These are phyloP conservation scores for Hyphopichia fennica DNA, from an alignment of 1,139 yeast species.

Conservation along the genomic window DNA sequence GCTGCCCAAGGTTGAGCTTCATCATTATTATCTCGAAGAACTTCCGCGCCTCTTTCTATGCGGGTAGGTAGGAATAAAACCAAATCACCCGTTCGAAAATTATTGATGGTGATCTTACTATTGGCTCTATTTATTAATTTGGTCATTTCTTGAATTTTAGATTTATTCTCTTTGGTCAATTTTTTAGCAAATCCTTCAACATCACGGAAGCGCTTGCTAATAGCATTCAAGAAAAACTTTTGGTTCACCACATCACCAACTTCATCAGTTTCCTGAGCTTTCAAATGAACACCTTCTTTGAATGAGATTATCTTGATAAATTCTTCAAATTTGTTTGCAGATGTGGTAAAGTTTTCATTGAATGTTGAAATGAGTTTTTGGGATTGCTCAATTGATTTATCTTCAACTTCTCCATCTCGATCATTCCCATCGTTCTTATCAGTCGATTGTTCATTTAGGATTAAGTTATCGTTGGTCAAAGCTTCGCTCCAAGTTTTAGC, in stretches of 20 bases:
- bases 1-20: slow-evolving; percentile 77
- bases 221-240: slow-evolving; percentile 58
- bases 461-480: slow-evolving; percentile 12
- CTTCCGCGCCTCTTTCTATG: slow-evolving; percentile 34
- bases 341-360: slow-evolving; percentile 18
- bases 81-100: slow-evolving; percentile 69
- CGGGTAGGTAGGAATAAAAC: slow-evolving; percentile 83
- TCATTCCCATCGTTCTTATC: background rate
- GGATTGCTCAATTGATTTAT: slow-evolving; percentile 16
- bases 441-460: slow-evolving; percentile 11
- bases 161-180: slow-evolving; percentile 71
- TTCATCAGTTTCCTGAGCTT: slow-evolving; percentile 14
- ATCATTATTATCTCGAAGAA: slow-evolving; percentile 13
- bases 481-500: slow-evolving; percentile 31
- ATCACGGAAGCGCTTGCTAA: slow-evolving; percentile 78
- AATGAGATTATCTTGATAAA: slow-evolving; percentile 30
- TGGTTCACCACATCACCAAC: slow-evolving; percentile 22
- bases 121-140: slow-evolving; percentile 34
- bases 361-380: slow-evolving; percentile 17
- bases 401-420: slow-evolving; percentile 9
- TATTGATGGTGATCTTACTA: slow-evolving; percentile 62
- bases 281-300: slow-evolving; percentile 36
- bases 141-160: slow-evolving; percentile 45
- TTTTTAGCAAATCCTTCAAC: slow-evolving; percentile 91
- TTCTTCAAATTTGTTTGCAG: slow-evolving; percentile 20